These are phyloP conservation scores for Corylus avellana DNA, from an alignment of 306 rosid genomes.

Conservation along the genomic window DNA sequence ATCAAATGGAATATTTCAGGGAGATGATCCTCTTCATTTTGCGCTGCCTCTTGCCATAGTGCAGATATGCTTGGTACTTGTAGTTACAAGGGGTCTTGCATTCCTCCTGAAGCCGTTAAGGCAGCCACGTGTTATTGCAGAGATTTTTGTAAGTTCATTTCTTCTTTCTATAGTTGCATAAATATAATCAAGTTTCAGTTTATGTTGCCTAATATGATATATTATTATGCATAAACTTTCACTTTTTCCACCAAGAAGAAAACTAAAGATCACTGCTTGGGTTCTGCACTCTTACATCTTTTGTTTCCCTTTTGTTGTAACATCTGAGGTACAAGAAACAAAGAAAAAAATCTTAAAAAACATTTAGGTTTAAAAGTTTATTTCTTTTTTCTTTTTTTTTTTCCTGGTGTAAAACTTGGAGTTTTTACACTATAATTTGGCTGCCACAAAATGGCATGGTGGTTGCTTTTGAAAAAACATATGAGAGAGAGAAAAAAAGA, in stretches of 20 bases:
- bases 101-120: constrained; percentile 47
- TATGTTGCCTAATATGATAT: neutral
- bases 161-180: neutral
- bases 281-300: neutral
- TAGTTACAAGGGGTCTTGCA: constrained; percentile 52
- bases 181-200: neutral
- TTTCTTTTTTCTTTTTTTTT: too few relatives aligned
- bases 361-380: neutral
- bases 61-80: constrained; percentile 50
- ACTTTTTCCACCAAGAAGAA: neutral
- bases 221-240: neutral
- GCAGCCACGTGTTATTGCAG: constrained; percentile 62
- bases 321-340: too few relatives aligned
- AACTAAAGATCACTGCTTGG: neutral
- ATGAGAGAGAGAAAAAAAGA: neutral
- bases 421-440: neutral
- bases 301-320: too few relatives aligned
- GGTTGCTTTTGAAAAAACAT: neutral
- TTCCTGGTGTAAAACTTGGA: constrained; percentile 4
- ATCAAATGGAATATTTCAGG: constrained; percentile 80
- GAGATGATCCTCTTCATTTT: constrained; percentile 80
- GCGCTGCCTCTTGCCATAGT: constrained; percentile 69
- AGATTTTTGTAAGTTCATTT: constrained; percentile 63
- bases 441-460: neutral
- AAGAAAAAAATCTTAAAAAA: too few relatives aligned